phyloP scores from a whole-genome alignment of 306 rosid species.

The Amphicarpaea edgeworthii region DNA sequence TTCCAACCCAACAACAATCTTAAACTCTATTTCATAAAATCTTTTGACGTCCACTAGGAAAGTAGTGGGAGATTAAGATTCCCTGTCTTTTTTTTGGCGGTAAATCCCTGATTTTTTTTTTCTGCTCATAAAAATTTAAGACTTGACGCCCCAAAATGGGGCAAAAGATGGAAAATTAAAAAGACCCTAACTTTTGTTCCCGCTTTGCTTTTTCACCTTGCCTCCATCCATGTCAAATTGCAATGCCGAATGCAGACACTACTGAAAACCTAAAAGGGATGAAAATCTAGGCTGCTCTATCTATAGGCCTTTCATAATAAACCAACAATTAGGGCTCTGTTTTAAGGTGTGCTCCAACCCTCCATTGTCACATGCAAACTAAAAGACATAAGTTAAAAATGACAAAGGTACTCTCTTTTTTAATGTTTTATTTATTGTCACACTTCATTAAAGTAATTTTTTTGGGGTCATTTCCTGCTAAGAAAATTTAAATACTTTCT shows the following conservation, averaged over 20 bases:
- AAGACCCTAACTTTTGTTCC: conserved; percentile 50
- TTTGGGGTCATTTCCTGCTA: conserved; percentile 43
- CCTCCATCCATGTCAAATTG: conserved; percentile 22
- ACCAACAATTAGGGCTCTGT: conserved; percentile 40
- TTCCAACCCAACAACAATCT: conserved; percentile 46
- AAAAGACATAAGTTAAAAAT: conserved; percentile 41
- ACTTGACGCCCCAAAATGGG: not conserved
- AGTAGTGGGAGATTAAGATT: conserved; percentile 48
- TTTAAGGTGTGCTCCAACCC: conserved; percentile 20
- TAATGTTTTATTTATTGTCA: conserved; percentile 42
- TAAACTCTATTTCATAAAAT: conserved; percentile 67
- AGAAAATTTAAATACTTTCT: conserved; percentile 13
- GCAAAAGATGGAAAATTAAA: not conserved
- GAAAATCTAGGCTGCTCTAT: conserved; percentile 35
- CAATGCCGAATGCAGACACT: conserved; percentile 33
- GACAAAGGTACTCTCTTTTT: conserved; percentile 52
- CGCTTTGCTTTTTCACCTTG: conserved; percentile 49
- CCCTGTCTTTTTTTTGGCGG: conserved; percentile 68
- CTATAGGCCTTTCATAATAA: conserved; percentile 24
- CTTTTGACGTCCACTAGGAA: conserved; percentile 82
- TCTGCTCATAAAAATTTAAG: conserved; percentile 19
- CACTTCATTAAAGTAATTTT: conserved; percentile 51
- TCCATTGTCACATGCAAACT: conserved; percentile 54
- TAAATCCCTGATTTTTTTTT: conserved; percentile 45
- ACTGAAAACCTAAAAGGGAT: conserved; percentile 48